phyloP scores from a whole-genome alignment of 306 rosid genomes.

The Nissolia schottii region DNA sequence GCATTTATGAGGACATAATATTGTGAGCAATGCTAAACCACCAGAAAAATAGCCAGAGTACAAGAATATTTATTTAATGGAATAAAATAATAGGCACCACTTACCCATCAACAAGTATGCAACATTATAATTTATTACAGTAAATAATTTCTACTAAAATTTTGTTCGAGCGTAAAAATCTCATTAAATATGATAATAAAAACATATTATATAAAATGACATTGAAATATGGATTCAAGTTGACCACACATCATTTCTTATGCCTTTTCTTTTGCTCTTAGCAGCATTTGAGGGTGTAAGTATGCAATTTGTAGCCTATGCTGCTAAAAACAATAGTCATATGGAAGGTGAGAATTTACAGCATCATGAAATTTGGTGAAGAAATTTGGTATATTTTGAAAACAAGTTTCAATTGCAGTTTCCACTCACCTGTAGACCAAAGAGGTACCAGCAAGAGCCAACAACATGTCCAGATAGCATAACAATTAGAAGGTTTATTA shows the following conservation, averaged over 20 bases:
- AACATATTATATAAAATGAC: neutral
- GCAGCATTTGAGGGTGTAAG: neutral
- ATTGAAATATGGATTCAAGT: neutral
- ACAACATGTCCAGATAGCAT: conserved; percentile 67
- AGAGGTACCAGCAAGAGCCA: conserved; percentile 84
- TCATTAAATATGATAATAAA: neutral
- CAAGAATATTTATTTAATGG: neutral
- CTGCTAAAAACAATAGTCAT: neutral
- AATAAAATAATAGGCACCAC: neutral
- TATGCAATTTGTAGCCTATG: neutral
- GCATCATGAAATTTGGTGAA: neutral
- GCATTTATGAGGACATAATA: neutral
- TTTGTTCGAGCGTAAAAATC: neutral
- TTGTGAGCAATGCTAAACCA: neutral
- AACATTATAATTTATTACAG: neutral
- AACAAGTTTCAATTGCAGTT: neutral
- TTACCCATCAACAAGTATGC: neutral
- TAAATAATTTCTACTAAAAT: neutral
- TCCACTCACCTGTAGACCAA: conserved; percentile 75
- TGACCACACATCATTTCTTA: neutral
- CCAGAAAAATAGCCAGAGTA: neutral
- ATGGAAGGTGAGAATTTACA: neutral
- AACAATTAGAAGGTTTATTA: conserved; percentile 68
- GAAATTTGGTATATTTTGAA: neutral
- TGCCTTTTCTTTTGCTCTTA: neutral